Percentiles rank a stretch among this genome's conserved stretches.
These are phyloP conservation scores for Phytophthora litchii DNA, from an alignment of 352 stramenopile species.

Conservation along the genomic window DNA sequence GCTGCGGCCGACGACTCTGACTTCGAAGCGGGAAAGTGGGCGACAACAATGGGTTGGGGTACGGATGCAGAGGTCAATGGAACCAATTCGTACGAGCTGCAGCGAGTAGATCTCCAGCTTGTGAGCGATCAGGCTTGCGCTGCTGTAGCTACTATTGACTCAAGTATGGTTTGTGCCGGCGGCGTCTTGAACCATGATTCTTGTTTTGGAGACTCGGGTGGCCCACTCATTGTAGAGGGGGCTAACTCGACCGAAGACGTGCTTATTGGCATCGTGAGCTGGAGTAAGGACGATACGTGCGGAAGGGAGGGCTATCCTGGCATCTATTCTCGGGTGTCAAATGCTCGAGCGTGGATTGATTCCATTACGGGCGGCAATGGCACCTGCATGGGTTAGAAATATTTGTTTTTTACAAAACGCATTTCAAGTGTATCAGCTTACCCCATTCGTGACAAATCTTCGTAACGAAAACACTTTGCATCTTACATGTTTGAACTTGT, in stretches of 20 bases:
- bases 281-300: conserved; percentile 46
- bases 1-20: conserved; percentile 7
- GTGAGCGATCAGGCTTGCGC: conserved; percentile 38
- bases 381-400: conserved; percentile 16
- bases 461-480: no score
- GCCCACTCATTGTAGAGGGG: conserved; percentile 39
- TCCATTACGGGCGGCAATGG: conserved; percentile 20
- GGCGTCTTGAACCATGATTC: conserved; percentile 38
- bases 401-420: no score
- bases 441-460: no score
- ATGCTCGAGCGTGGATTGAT: conserved; percentile 44
- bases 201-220: conserved; percentile 59
- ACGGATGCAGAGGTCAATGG: conserved; percentile 23
- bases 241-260: conserved; percentile 19
- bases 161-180: conserved; percentile 56
- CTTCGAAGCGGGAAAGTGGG: conserved; percentile 28
- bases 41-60: conserved; percentile 31
- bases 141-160: conserved; percentile 20
- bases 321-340: conserved; percentile 59
- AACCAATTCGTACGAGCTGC: conserved; percentile 30
- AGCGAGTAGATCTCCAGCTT: conserved; percentile 41
- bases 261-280: conserved; percentile 53
- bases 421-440: no score
- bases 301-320: conserved; percentile 39
- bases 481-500: no score